Conservation (phyloP, 73 alveolate species). For the Durusdinium trenchii region DNA sequence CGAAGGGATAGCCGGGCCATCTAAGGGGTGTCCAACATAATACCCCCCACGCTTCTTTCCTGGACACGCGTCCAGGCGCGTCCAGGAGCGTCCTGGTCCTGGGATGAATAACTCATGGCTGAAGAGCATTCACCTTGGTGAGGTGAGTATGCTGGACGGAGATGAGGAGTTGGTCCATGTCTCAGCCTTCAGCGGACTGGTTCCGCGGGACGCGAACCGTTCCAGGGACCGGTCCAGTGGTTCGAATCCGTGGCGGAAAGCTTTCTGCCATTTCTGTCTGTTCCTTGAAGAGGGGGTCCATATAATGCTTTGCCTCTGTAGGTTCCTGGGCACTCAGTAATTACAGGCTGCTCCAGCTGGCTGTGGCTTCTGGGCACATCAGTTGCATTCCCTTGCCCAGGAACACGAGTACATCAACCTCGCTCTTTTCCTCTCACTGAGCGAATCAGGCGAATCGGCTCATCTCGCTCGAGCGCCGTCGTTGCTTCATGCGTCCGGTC, state of each 20-base stretch:
- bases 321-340: background rate
- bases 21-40: no score
- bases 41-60: no score
- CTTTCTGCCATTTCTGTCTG: background rate
- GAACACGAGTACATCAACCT: conserved; percentile 69
- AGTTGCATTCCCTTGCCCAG: background rate
- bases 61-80: no score
- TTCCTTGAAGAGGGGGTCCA: background rate
- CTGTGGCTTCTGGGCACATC: background rate
- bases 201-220: no score
- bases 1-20: no score
- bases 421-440: conserved; percentile 58
- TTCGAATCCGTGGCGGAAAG: no score
- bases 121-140: no score
- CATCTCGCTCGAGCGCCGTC: background rate
- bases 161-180: conserved; percentile 33
- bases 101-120: no score
- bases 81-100: no score
- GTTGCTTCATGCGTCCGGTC: background rate
- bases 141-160: conserved; percentile 88
- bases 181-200: no score
- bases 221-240: no score
- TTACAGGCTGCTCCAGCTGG: background rate
- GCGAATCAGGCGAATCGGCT: conserved; percentile 63
- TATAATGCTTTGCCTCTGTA: no score